Evolutionary conservation across 768 basidiomycete genomes (phyloP).

Genomic region (Gautieria morchelliformis): DNA sequence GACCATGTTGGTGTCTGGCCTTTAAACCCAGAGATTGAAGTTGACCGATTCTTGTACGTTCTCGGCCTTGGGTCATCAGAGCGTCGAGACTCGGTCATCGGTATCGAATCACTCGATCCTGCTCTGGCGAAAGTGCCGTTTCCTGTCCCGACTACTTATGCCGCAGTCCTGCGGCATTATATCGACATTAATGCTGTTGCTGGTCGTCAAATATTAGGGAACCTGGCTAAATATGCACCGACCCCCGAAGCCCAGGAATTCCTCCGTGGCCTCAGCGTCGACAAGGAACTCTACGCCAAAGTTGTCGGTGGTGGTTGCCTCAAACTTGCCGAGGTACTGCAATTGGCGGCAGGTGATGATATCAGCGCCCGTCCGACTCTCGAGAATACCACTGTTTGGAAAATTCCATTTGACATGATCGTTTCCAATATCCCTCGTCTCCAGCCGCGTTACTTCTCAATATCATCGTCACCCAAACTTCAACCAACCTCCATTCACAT

Average conservation of each 20-base stretch:
- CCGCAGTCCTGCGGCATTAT: slow-evolving; percentile 89
- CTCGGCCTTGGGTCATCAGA: slow-evolving; percentile 61
- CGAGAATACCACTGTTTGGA: slow-evolving; percentile 78
- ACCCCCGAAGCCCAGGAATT: slow-evolving; percentile 63
- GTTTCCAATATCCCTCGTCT: slow-evolving; percentile 89
- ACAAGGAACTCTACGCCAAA: slow-evolving; percentile 81
- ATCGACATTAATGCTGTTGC: slow-evolving; percentile 93
- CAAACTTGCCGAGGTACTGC: slow-evolving; percentile 88
- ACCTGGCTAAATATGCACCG: slow-evolving; percentile 83
- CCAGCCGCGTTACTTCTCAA: slow-evolving; percentile 97
- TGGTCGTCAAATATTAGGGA: slow-evolving; percentile 87
- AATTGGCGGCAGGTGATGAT: slow-evolving; percentile 80
- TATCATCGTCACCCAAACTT: slow-evolving; percentile 94
- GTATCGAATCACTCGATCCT: slow-evolving; percentile 95
- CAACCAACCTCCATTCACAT: slow-evolving; percentile 85
- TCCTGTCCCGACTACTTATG: slow-evolving; percentile 94
- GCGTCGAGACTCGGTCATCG: slow-evolving; percentile 76
- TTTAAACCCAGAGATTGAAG: slow-evolving; percentile 85
- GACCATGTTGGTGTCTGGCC: slow-evolving; percentile 99
- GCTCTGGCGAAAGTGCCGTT: slow-evolving; percentile 98
- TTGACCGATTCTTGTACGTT: slow-evolving; percentile 76
- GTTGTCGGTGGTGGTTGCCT: slow-evolving; percentile 75
- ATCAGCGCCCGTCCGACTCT: slow-evolving; percentile 43
- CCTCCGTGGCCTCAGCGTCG: slow-evolving; percentile 66
- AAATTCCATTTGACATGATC: slow-evolving; percentile 94